Evolutionary conservation across 2,329 filamentous ascomycete species (phyloP), one percentile per base, ranked within the genome.

Genomic region (Cylindrodendrum hubeiense): DNA sequence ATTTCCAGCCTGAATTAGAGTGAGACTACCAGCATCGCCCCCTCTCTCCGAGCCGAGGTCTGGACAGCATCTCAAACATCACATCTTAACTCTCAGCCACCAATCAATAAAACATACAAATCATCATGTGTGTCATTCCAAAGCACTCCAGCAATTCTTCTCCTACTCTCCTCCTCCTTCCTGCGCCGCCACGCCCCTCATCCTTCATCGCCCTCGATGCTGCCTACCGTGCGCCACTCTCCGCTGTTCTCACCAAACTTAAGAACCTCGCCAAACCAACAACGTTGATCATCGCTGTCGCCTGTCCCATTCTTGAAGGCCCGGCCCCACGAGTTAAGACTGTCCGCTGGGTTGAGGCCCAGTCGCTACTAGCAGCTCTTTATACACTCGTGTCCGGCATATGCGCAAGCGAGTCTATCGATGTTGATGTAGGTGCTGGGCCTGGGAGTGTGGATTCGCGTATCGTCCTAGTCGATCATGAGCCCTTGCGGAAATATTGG

Each of bases 381-480:
- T 98, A 98, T 84, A 90, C 90, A 73, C 85, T 98, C 53, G 83
- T 96, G 60, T 91, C 91, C 34, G 82, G 90, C 49, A 83, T 93
- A n/a, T 93, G 91, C 67, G 88, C 90, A 13, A 85, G 89, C 69
- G 82, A 88, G 51, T 82, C 82, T 50, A 85, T 82, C 81, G 91
- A 78, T 81, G 93, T 79, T 77, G 93, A 79, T 83, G 87, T 82
- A 7, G 79, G 80, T 5, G 75, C 76, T 44, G 83, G 81, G 15
- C 85, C 89, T 0, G 89, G 90, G 49, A 91, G 93, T 24, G 87
- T 97, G 17, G 94, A 98, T 79, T 86, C 89, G 1, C 89, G 94
- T 5, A 82, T 97, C 17, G 75, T 97, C 28, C 84, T 97, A 33
- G 80, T 97, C 41, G 89, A 94, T 67, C 88, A 92, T 76, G 80